Evolutionary conservation across 2,329 filamentous ascomycete genomes (phyloP), one percentile per base, ranked within the genome.

Genomic region (Arthrobotrys musiformis): DNA sequence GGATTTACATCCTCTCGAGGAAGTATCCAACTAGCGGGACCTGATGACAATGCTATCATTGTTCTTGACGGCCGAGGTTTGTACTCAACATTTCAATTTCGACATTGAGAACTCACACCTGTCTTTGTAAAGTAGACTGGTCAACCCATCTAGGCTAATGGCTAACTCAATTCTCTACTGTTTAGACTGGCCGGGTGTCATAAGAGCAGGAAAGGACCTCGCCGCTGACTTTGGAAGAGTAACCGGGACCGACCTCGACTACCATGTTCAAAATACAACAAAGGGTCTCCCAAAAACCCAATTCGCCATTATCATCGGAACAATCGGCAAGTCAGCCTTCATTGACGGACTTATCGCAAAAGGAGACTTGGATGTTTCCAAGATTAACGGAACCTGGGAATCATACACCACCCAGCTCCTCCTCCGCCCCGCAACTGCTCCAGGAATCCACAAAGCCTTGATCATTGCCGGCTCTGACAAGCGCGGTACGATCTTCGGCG

Each of bases 191-290:
- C 79, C 79, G 6, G 90, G 90, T 70, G 90, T 92, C 0, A 86
- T 91, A 66, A 87, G 90, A 26, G 90, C 89, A 4, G 90, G 89
- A 0, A 86, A 89, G 42, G 90, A 93, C 82, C 85, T 93, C 8
- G 89, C 90, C 0, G 81, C 85, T 2, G 91, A 93, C 82, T 91
- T 93, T 83, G 90, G 90, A 15, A 87, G 89, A n/a, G 90, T 92
- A 3, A 91, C 90, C 0, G 90, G 90, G 9, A 74, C 78, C 9
- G 61, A 70, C n/a, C 66, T 80, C 17, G 70, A 69, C 2, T 70
- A 79, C 33, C 63, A 69, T 4, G 58, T 79, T n/a, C 56, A 67
- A 35, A 79, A 67, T 48, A 56, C 52, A 22, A 58, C 79, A 19
- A 73, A 69, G 33, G 69, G 77, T 26, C 69, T 70, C 0, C 81